Evolutionary conservation across 108 stramenopile genomes (phyloP).

Genomic region (Thalassiosira profunda): DNA sequence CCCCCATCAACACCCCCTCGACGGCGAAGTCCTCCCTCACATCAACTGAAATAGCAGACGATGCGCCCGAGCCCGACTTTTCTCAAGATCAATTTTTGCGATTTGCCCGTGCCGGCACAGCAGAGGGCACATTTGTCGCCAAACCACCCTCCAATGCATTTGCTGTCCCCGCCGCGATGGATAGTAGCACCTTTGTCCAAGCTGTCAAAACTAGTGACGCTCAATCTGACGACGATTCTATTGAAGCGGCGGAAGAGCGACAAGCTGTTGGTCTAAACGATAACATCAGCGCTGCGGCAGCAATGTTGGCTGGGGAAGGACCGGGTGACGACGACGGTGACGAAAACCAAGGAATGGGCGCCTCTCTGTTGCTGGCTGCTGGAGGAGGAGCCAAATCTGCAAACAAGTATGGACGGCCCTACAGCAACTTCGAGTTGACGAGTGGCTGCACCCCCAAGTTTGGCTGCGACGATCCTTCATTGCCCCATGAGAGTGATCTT

Average conservation of each 20-base stretch:
- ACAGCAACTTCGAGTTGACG: slow-evolving; percentile 83
- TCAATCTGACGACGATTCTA: slow-evolving; percentile 49
- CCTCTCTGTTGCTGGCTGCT: slow-evolving; percentile 29
- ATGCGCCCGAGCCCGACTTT: slow-evolving; percentile 1
- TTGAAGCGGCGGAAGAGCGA: slow-evolving; percentile 82
- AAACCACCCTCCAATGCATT: background rate
- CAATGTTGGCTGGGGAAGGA: slow-evolving; percentile 64
- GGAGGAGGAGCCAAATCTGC: slow-evolving; percentile 51
- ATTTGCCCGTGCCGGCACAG: slow-evolving; percentile 57
- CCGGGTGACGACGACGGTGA: slow-evolving; percentile 40
- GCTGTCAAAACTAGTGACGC: slow-evolving; percentile 63
- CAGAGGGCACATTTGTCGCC: slow-evolving; percentile 25
- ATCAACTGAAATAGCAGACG: slow-evolving; percentile 5
- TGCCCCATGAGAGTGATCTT: slow-evolving; percentile 83
- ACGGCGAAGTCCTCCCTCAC: background rate
- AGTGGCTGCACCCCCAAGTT: slow-evolving; percentile 82
- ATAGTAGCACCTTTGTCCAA: slow-evolving; percentile 40
- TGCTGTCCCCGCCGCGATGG: background rate
- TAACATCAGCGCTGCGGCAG: slow-evolving; percentile 79
- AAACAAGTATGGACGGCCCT: slow-evolving; percentile 70
- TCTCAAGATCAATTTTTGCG: slow-evolving; percentile 66
- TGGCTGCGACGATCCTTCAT: slow-evolving; percentile 79
- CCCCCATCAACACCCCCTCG: background rate
- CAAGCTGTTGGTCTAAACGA: slow-evolving; percentile 88
- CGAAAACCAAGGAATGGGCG: slow-evolving; percentile 22